Base-by-base conservation (phyloP, 2,329 filamentous ascomycete species). In the Hypocrella siamensis region DNA sequence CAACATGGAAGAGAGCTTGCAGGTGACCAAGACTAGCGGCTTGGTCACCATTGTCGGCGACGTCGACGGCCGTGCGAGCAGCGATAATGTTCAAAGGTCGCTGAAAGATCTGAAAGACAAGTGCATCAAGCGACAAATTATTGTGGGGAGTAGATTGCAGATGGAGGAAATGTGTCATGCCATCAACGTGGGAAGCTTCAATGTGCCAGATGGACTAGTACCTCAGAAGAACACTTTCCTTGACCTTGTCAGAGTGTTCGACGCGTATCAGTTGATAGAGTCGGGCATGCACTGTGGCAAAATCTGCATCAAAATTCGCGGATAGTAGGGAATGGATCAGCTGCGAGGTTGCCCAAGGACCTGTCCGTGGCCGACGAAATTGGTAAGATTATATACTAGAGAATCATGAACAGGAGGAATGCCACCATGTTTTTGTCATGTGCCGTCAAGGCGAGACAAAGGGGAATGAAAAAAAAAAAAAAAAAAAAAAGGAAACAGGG, bases 141-240 rank as follows among this genome's bases (percentile, higher is more conserved):
- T 63, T 26, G 58, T 61, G 6, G 66, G 66, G 4, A 63, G 37
- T 41, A 47, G 61, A 12, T 27, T 46, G 3, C 58, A 64, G 50
- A 58, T 69, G 49, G 62, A 68, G 46, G 64, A 67, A 8, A 64
- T 70, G 58, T 58, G 56, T 38, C 47, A 52, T 2, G 62, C 61
- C 12, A 56, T 70, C 34, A 64, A 68, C 39, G 60, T 4, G 48
- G 54, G 17, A 58, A 58, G 19, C 46, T 56, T 28, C 43, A 45
- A n/a, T 64, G 65, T 3, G n/a, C n/a, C n/a, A n/a, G n/a, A n/a
- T n/a, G n/a, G n/a, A n/a, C n/a, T n/a, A n/a, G n/a, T n/a, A n/a
- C n/a, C n/a, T n/a, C n/a, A n/a, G n/a, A n/a, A n/a, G n/a, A n/a
- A n/a, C n/a, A n/a, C n/a, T n/a, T n/a, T n/a, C n/a, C n/a, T n/a